A percentile compares a stretch with the other conserved stretches of the same genome.
phyloP scores from a whole-genome alignment of 177 flowering plant genomes.

The Vitis hybrid region DNA sequence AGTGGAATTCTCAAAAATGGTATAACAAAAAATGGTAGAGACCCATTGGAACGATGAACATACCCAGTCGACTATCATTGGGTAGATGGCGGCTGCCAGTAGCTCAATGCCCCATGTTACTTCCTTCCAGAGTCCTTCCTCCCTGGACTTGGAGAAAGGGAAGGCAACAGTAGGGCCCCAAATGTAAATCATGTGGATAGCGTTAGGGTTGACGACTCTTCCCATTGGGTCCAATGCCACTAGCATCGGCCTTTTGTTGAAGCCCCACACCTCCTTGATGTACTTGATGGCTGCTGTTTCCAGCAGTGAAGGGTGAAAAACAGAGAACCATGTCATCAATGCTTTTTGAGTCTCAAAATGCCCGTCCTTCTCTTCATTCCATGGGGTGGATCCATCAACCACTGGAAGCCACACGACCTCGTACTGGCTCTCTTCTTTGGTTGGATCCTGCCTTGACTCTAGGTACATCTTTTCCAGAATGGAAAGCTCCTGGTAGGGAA shows the following conservation, averaged over 20 bases:
- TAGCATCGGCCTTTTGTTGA: slow-evolving; percentile 48
- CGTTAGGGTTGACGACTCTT: slow-evolving; percentile 42
- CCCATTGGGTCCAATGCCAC: slow-evolving; percentile 65
- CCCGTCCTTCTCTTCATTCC: slow-evolving; percentile 29
- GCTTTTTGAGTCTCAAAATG: slow-evolving; percentile 30
- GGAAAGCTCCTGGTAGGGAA: slow-evolving; percentile 32
- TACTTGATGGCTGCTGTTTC: slow-evolving; percentile 43
- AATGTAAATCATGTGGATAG: slow-evolving; percentile 74
- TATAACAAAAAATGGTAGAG: background rate
- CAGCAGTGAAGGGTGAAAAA: slow-evolving; percentile 41
- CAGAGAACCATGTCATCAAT: slow-evolving; percentile 58
- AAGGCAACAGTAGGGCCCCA: slow-evolving; percentile 55
- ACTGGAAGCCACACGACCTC: slow-evolving; percentile 62
- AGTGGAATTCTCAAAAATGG: too few relatives aligned
- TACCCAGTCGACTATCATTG: slow-evolving; percentile 44
- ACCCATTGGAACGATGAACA: background rate
- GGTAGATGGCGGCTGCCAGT: slow-evolving; percentile 43
- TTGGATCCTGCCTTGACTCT: slow-evolving; percentile 28
- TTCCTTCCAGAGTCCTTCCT: slow-evolving; percentile 55
- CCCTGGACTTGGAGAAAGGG: slow-evolving; percentile 55
- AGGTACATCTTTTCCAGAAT: slow-evolving; percentile 40
- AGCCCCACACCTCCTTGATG: slow-evolving; percentile 52
- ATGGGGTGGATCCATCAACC: slow-evolving; percentile 25
- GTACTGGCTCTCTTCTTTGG: slow-evolving; percentile 36
- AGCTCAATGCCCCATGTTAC: slow-evolving; percentile 54